These are phyloP conservation scores for Geum urbanum DNA, from an alignment of 306 rosid species.

Conservation along the genomic window DNA sequence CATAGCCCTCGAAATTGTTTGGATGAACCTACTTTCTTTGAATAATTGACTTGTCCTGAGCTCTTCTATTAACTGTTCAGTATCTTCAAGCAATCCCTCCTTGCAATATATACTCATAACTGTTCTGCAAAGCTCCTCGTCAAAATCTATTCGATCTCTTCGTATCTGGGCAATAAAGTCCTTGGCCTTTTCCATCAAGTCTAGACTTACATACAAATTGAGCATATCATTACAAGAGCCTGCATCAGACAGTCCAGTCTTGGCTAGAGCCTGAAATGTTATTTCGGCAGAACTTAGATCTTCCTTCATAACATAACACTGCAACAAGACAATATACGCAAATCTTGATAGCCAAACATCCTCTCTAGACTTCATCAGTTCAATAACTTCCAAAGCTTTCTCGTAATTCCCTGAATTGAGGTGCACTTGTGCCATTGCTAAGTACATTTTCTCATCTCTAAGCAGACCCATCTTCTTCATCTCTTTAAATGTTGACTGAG, in stretches of 20 bases:
- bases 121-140: constrained; percentile 63
- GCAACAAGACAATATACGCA: constrained; percentile 75
- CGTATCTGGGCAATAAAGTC: constrained; percentile 55
- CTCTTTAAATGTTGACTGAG: constrained; percentile 68
- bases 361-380: constrained; percentile 68
- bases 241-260: constrained; percentile 85
- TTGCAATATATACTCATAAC: constrained; percentile 68
- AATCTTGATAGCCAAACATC: constrained; percentile 66
- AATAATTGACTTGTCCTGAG: constrained; percentile 37
- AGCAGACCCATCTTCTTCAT: constrained; percentile 60
- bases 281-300: constrained; percentile 63
- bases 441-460: constrained; percentile 73
- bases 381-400: constrained; percentile 60
- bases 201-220: constrained; percentile 52
- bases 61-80: constrained; percentile 49
- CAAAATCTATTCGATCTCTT: constrained; percentile 44
- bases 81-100: constrained; percentile 69
- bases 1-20: constrained; percentile 49
- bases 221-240: constrained; percentile 82
- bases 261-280: constrained; percentile 59
- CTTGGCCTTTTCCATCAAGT: constrained; percentile 56
- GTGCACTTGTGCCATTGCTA: constrained; percentile 94
- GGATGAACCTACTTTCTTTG: constrained; percentile 42
- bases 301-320: constrained; percentile 80
- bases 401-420: constrained; percentile 64